These are phyloP conservation scores for Cryptosporidium muris DNA, from an alignment of 169 alveolate species.

Conservation along the genomic window DNA sequence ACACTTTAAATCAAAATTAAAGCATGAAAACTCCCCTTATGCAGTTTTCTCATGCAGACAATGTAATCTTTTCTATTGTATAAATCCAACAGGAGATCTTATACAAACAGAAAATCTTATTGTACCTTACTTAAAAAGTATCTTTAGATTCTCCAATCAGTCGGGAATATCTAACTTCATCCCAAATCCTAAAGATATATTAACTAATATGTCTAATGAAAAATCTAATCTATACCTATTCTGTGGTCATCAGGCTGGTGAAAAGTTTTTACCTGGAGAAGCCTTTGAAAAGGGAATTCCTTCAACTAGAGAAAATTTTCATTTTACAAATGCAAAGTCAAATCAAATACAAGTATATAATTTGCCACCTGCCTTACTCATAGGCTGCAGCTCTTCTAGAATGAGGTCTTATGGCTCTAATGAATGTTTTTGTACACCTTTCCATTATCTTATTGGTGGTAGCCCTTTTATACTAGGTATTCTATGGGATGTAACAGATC, in stretches of 20 bases:
- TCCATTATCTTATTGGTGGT: slow-evolving; percentile 65
- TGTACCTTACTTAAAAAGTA: slow-evolving; percentile 1
- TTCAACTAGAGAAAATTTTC: too few species aligned
- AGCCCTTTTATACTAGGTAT: slow-evolving; percentile 66
- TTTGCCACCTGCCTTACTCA: slow-evolving; percentile 56
- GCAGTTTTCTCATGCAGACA: background rate
- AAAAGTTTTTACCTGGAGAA: slow-evolving; percentile 52
- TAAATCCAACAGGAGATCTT: slow-evolving; percentile 65
- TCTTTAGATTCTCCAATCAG: slow-evolving; percentile 18
- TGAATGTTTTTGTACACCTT: slow-evolving; percentile 38
- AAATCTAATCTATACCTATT: slow-evolving; percentile 38
- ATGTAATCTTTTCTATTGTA: slow-evolving; percentile 44
- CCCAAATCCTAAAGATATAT: slow-evolving; percentile 15
- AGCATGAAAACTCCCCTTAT: background rate
- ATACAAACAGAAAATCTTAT: slow-evolving; percentile 34
- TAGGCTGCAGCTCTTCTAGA: slow-evolving; percentile 70
- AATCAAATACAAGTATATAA: background rate
- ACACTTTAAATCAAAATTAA: background rate
- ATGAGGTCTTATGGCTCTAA: slow-evolving; percentile 50
- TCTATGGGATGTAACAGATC: slow-evolving; percentile 70
- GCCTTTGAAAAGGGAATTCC: slow-evolving; percentile 38
- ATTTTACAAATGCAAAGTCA: background rate
- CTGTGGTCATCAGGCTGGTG: slow-evolving; percentile 71
- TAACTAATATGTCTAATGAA: slow-evolving; percentile 10
- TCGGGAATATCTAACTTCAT: slow-evolving; percentile 34